Percentiles rank a stretch among this genome's conserved stretches.
phyloP scores from a whole-genome alignment of 495 filamentous ascomycete genomes.

The Aspergillus leporis region DNA sequence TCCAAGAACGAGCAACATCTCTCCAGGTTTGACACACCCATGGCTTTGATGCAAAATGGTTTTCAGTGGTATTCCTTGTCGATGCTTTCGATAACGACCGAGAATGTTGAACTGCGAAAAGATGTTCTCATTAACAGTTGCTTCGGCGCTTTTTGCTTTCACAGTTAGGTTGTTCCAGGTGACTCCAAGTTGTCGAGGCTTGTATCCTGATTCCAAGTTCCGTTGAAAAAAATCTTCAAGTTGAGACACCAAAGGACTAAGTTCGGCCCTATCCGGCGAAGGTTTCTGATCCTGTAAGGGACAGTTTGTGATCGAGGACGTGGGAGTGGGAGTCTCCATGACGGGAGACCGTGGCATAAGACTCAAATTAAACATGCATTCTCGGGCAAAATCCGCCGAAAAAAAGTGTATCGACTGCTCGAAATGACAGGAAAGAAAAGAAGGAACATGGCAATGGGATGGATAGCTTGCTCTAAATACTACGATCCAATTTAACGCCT shows the following conservation, averaged over 20 bases:
- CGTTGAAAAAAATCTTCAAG: background rate
- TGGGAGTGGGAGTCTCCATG: background rate
- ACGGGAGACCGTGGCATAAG: too few species aligned
- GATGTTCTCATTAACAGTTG: conserved; percentile 23
- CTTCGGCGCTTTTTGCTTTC: conserved; percentile 21
- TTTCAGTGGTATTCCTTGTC: conserved; percentile 16
- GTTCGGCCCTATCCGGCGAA: background rate
- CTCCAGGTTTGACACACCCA: conserved; percentile 46
- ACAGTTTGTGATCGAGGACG: conserved; percentile 1
- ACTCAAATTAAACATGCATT: background rate
- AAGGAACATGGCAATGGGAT: background rate
- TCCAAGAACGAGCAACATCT: conserved; percentile 36
- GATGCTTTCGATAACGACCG: conserved; percentile 9
- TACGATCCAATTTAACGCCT: background rate
- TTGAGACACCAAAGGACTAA: background rate
- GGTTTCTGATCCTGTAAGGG: background rate
- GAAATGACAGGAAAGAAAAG: background rate
- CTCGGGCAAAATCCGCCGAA: background rate
- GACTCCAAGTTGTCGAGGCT: conserved; percentile 22
- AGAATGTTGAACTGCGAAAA: conserved; percentile 22
- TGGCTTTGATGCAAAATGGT: conserved; percentile 19
- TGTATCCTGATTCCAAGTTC: conserved; percentile 13
- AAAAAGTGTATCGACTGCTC: background rate
- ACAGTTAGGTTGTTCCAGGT: conserved; percentile 24
- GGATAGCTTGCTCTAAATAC: background rate